Base-by-base conservation (phyloP, 306 rosid species). In the Castanopsis chinensis region DNA sequence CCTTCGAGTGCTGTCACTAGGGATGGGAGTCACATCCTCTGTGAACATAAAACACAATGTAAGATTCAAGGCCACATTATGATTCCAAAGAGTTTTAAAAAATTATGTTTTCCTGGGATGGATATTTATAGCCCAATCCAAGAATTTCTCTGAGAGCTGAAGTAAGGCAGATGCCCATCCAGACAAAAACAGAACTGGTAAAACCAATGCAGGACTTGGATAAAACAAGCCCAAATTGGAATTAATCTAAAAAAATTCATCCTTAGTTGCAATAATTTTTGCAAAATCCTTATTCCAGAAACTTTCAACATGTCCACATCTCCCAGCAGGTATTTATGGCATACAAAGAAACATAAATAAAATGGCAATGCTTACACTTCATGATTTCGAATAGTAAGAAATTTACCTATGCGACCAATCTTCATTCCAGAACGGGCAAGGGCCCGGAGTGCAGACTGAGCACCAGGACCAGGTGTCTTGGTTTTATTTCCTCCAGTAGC, bases 401-500 rank as follows among this genome's bases (percentile, higher is more conserved):
- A 18, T 32, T 75, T 79, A 88, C 91, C 91, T 61, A 83, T 88
- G 32, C 91, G 89, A 25, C 91, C 91, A 76, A 88, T 68, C 84
- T 85, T 85, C 91, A 85, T 85, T 69, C 91, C 91, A 19, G 87
- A 85, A 45, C 91, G 91, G 70, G 91, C 91, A 79, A 88, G 91
- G 43, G 91, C 91, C 21, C 91, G 71, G 10, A 88, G 86, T 6
- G 89, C 91, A 1, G 89, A 85, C 72, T 88, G 91, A 53, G 89
- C 89, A 5, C 89, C 91, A 14, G 89, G 89, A 28, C 89, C 91
- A 57, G 88, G 91, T 45, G 91, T 81, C 74, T 88, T 85, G 23
- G 91, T 88, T 73, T 88, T 88, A 83, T 88, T 88, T 30, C 91
- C 91, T 33, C 91, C 91, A 1, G 89, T 88, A 69, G 91, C 91